These are phyloP conservation scores for Papiliotrema laurentii DNA, from an alignment of 1,284 basidiomycete genomes.

Conservation along the genomic window DNA sequence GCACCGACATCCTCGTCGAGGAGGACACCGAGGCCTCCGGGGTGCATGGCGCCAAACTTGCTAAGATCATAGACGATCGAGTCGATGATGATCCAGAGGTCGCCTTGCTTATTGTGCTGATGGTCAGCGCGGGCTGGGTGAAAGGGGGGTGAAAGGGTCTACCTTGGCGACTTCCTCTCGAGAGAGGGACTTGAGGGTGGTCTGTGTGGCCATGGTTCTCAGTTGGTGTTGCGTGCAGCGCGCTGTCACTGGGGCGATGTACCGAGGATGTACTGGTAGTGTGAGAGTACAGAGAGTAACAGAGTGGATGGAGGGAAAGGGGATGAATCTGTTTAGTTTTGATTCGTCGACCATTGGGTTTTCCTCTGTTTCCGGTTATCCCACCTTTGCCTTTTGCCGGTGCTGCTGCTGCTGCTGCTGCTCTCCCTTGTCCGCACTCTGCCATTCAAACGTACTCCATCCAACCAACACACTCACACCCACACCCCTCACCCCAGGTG, in stretches of 20 bases:
- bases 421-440: not conserved
- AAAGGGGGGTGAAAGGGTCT: conserved; percentile 5
- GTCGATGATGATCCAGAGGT: conserved; percentile 79
- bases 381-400: not conserved
- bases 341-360: not conserved
- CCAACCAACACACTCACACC: too few relatives aligned
- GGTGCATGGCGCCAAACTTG: conserved; percentile 72
- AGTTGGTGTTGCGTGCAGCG: not conserved
- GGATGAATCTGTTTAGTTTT: not conserved
- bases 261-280: not conserved
- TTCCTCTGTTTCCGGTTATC: conserved; percentile 3
- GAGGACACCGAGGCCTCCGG: conserved; percentile 72
- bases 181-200: conserved; percentile 40
- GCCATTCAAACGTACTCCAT: too few relatives aligned
- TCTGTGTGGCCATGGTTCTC: conserved; percentile 16
- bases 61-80: conserved; percentile 75
- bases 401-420: not conserved
- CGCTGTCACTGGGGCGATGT: not conserved
- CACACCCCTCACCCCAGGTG: too few relatives aligned
- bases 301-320: not conserved
- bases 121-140: not conserved
- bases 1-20: conserved; percentile 66
- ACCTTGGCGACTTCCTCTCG: conserved; percentile 50
- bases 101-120: conserved; percentile 71
- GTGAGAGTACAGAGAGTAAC: too few relatives aligned